Base-by-base conservation (phyloP, 169 alveolate genomes). In the Plasmodium gaboni region DNA sequence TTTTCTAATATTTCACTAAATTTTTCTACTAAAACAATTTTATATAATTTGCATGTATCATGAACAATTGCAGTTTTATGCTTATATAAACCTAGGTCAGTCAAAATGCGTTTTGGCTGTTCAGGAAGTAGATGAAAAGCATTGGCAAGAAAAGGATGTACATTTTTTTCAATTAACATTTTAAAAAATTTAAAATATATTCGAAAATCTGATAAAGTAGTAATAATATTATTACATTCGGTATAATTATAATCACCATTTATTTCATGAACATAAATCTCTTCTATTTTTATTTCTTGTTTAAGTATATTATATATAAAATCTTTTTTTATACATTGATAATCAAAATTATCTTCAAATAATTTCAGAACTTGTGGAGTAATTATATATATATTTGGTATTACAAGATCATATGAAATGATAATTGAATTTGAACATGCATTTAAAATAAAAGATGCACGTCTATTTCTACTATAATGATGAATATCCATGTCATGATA, bases 241-340 rank as follows among this genome's bases (percentile, higher is more conserved):
- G 91, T 68, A 50, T 68, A 83, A 28, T 83, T 83, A 46, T 68
- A 42, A 68, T 83, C 91, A 48, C 69, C 55, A 60, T 83, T 68
- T 63, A 83, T 68, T 42, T 48, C 60, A 22, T 83, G 83, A 28
- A 83, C 83, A 46, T 83, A 83, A 32, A 83, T 83, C 69, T 83
- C 91, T 57, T 83, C 91, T 55, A 83, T 67, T 53, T 83, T 83
- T 51, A 83, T 83, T 83, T 83, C 91, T 71, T 83, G 91, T 46
- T 68, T 83, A 17, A 83, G 53, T 57, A 83, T 83, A 26, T 83
- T 83, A 61, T 83, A 83, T 5, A 83, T 83, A 42, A 83, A 83
- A 83, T 83, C 85, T 60, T 83, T 83, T 15, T 19, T 46, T 51
- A 83, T 83, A 61, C 83, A 67, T 26, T 83, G 91, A 60, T 83